These are phyloP conservation scores for Urostyla sp. DNA, from an alignment of 73 alveolate species.

Conservation along the genomic window DNA sequence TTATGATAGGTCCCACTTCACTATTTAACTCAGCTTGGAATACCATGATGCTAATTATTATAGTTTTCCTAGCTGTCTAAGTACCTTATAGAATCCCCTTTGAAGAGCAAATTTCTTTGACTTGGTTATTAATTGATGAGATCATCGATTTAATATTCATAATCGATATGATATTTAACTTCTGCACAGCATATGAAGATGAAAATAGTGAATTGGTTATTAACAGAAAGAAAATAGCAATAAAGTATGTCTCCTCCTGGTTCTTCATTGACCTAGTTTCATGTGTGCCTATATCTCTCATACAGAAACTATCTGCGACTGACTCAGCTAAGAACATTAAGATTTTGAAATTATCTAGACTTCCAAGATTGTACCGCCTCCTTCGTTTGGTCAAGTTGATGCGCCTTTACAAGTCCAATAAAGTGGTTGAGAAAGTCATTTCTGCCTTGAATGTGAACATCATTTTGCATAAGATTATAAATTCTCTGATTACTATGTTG, in stretches of 20 bases:
- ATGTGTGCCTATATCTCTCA: slow-evolving; percentile 53
- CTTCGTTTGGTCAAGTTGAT: slow-evolving; percentile 45
- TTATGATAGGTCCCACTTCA: slow-evolving; percentile 54
- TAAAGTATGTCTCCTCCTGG: slow-evolving; percentile 22
- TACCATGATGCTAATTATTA: slow-evolving; percentile 26
- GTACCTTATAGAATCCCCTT: slow-evolving; percentile 75
- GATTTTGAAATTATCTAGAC: slow-evolving; percentile 43
- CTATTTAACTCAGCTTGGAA: slow-evolving; percentile 44
- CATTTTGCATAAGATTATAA: slow-evolving; percentile 22
- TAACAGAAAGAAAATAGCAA: slow-evolving; percentile 35
- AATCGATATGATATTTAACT: slow-evolving; percentile 50
- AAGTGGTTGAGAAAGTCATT: slow-evolving; percentile 15
- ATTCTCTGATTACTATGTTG: slow-evolving; percentile 33
- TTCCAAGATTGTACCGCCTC: slow-evolving; percentile 67
- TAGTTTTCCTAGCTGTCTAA: slow-evolving; percentile 41
- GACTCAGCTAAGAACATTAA: slow-evolving; percentile 36
- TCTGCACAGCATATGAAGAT: slow-evolving; percentile 56
- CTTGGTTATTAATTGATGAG: slow-evolving; percentile 55
- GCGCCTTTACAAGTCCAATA: slow-evolving; percentile 45
- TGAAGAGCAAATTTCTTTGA: slow-evolving; percentile 44
- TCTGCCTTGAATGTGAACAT: slow-evolving; percentile 44
- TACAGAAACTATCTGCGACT: slow-evolving; percentile 25
- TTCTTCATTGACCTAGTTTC: slow-evolving; percentile 49
- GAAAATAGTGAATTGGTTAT: slow-evolving; percentile 47
- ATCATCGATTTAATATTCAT: slow-evolving; percentile 27